Evolutionary conservation across 2,329 filamentous ascomycete genomes (phyloP).

Genomic region (Exophiala sp.): DNA sequence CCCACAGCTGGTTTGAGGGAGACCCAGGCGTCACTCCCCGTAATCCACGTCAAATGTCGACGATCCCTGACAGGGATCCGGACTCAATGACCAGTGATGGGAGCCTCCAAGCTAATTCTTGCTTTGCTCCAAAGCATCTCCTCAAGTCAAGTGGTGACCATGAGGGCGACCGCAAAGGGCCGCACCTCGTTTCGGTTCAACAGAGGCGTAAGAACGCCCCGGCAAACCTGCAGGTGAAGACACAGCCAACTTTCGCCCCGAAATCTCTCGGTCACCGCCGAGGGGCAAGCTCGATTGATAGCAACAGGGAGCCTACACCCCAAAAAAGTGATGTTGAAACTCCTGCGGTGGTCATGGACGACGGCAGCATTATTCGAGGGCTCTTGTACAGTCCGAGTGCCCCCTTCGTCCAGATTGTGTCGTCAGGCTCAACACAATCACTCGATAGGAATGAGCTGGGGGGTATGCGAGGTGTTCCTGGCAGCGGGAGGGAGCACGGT

Average conservation of each 20-base stretch:
- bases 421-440: conserved; percentile 47
- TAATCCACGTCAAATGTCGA: conserved; percentile 23
- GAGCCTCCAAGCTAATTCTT: conserved; percentile 55
- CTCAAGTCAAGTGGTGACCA: conserved; percentile 19
- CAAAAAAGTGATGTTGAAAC: conserved; percentile 51
- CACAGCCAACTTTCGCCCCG: conserved; percentile 42
- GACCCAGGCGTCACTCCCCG: conserved; percentile 41
- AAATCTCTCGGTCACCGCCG: conserved; percentile 62
- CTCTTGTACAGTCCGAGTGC: conserved; percentile 76
- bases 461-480: neutral
- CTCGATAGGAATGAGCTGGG: conserved; percentile 31
- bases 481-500: conserved; percentile 15
- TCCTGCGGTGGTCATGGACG: conserved; percentile 27
- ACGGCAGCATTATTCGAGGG: conserved; percentile 80
- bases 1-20: conserved; percentile 21
- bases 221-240: conserved; percentile 29
- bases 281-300: conserved; percentile 64
- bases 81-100: conserved; percentile 41
- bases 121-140: conserved; percentile 49
- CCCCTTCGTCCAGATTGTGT: conserved; percentile 63
- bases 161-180: conserved; percentile 33
- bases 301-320: conserved; percentile 58
- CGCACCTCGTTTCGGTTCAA: conserved; percentile 40
- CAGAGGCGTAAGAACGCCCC: conserved; percentile 31
- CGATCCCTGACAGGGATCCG: conserved; percentile 25